Conservation (phyloP, 108 stramenopile genomes). For the Mayamaea pseudoterrestris region DNA sequence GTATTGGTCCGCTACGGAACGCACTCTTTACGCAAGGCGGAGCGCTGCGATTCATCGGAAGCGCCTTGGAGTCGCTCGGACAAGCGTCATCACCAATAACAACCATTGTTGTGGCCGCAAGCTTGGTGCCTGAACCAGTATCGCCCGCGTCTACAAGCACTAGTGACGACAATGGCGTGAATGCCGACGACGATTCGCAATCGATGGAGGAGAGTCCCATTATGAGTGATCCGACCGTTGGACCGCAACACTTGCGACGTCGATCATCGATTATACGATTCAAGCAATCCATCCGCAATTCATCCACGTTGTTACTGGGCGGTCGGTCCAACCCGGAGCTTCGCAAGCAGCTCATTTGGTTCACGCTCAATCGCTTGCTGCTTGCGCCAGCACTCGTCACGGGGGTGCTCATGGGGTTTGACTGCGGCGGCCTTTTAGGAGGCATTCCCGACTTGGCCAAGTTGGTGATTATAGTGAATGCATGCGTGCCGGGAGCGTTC, state of each 20-base stretch:
- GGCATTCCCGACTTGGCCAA: conserved; percentile 39
- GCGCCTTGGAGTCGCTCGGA: conserved; percentile 53
- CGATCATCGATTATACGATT: conserved; percentile 12
- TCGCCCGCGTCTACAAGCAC: conserved; percentile 2
- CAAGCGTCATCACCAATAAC: conserved; percentile 29
- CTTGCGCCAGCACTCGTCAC: conserved; percentile 41
- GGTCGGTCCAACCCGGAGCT: conserved; percentile 14
- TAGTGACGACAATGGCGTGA: conserved; percentile 5
- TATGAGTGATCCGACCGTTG: conserved; percentile 14
- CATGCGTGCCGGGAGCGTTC: conserved; percentile 48
- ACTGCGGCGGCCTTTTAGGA: conserved; percentile 34
- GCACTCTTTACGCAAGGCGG: conserved; percentile 48
- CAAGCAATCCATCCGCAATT: conserved; percentile 10
- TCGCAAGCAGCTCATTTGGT: conserved; percentile 47
- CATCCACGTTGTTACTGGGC: conserved; percentile 16
- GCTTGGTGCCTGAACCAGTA: conserved; percentile 24
- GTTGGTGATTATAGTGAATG: conserved; percentile 52
- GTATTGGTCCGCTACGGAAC: conserved; percentile 47
- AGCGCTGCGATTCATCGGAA: conserved; percentile 46
- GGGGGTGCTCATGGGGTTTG: conserved; percentile 33
- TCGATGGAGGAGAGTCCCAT: conserved; percentile 11
- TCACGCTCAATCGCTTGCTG: conserved; percentile 37
- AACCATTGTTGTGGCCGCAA: conserved; percentile 55
- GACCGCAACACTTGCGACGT: conserved; percentile 9
- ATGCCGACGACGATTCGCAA: background rate